phyloP scores from a whole-genome alignment of 1,284 basidiomycete species.

The Rhodotorula sp. region DNA sequence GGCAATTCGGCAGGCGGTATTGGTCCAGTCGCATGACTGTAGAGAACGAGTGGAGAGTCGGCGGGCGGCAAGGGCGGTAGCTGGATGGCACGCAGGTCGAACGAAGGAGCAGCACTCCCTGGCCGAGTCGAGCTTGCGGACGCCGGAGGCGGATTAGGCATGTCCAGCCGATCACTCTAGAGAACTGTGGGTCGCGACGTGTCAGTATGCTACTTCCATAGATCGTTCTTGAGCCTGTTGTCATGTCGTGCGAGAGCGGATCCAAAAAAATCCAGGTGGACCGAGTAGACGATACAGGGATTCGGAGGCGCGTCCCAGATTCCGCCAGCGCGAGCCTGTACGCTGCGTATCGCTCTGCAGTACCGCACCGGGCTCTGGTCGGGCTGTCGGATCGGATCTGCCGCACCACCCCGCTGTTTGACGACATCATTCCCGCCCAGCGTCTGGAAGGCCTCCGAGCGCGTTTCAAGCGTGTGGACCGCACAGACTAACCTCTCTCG shows the following conservation, averaged over 20 bases:
- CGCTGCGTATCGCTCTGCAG: too few species aligned
- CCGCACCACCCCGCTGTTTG: not conserved
- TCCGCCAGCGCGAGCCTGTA: too few species aligned
- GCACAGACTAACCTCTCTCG: not conserved
- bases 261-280: too few species aligned
- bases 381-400: too few species aligned
- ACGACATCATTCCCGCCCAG: not conserved
- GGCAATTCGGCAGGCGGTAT: constrained; percentile 11
- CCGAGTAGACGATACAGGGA: too few species aligned
- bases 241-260: too few species aligned
- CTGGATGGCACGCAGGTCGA: constrained; percentile 27
- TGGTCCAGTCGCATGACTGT: constrained; percentile 10
- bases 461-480: not conserved
- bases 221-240: too few species aligned
- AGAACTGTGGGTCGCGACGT: not conserved
- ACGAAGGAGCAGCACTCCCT: not conserved
- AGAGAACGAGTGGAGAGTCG: constrained; percentile 12
- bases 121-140: not conserved
- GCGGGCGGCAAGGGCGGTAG: constrained; percentile 16
- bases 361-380: too few species aligned
- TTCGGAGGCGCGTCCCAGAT: too few species aligned
- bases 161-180: not conserved
- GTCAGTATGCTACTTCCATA: too few species aligned
- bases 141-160: not conserved
- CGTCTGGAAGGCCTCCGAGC: not conserved